Base-by-base conservation (phyloP, 2,329 filamentous ascomycete species). In the Lasiodiplodia sp. region DNA sequence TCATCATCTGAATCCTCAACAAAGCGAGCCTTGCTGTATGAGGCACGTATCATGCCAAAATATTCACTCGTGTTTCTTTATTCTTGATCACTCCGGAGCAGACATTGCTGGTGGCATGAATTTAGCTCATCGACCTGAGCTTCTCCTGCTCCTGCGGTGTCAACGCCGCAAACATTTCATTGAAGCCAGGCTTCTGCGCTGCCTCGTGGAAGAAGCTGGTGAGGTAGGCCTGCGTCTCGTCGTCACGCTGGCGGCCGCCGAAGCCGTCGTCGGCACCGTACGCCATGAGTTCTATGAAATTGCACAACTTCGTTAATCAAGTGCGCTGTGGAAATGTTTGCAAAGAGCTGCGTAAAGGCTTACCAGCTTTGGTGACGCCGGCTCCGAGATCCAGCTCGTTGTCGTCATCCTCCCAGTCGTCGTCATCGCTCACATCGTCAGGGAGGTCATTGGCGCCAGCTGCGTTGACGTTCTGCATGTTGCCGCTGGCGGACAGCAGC, bases 151-250 rank as follows among this genome's bases (percentile, higher is more conserved):
- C 88, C 56, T 83, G 81, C 16, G 82, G 78, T 2, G 79, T 88
- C 72, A 90, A 74, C n/a, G 82, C 79, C 18, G 77, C 79, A 76
- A 87, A 90, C 28, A 88, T 77, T 62, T 85, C 84, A 34, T 81
- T 81, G 74, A 90, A 90, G 14, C 82, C 86, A 2, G 83, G 79
- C 71, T 85, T 86, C n/a, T 80, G 78, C 16, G 83, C 85, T 55
- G 85, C 83, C 52, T 83, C 80, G 53, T 82, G 83, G 82, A 97
- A 97, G 82, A 97, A 97, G 16, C 94, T 89, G 1, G 89, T 86
- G 57, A 98, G 83, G 78, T 93, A 97, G 4, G 87, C 88, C 78
- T 97, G 93, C 8, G 94, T 97, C 84, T 97, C 94, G 76, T 97
- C 93, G 77, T 98, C 95, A 40, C 90, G 88, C 75, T 91, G 88